These are phyloP conservation scores for Carex sylvatica DNA, from an alignment of 202 grass and related monocot species.

Conservation along the genomic window DNA sequence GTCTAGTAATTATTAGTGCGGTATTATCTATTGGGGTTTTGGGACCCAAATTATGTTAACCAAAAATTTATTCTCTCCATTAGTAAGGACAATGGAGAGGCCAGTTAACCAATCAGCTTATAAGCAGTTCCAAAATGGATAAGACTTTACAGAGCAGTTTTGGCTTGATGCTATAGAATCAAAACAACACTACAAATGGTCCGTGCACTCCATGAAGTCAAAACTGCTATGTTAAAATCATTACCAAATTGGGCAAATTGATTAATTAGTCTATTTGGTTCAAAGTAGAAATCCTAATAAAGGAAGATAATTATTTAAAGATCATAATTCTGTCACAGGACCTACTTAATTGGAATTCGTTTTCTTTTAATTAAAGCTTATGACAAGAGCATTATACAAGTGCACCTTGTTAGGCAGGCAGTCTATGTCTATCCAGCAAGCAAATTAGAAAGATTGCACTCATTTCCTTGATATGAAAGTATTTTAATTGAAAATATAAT, in stretches of 20 bases:
- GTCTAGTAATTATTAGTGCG: background rate
- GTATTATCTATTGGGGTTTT: background rate
- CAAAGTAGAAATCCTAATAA: background rate
- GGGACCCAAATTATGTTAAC: background rate
- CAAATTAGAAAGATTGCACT: background rate
- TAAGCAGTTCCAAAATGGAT: no score
- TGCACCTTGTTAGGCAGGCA: slow-evolving; percentile 19
- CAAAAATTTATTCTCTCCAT: background rate
- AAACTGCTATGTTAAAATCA: no score
- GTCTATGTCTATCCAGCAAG: slow-evolving; percentile 27
- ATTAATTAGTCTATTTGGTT: background rate
- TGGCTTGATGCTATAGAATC: no score
- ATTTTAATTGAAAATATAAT: slow-evolving; percentile 6
- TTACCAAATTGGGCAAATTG: background rate
- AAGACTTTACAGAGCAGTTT: no score
- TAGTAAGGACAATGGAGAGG: background rate
- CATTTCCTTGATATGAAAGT: background rate
- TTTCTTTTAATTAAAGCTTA: slow-evolving; percentile 14
- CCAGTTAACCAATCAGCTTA: background rate
- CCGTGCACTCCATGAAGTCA: no score
- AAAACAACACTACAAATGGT: no score
- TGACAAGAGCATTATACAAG: background rate
- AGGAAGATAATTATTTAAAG: background rate
- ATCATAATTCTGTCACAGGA: background rate
- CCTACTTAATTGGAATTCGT: background rate